Conservation (phyloP, 768 basidiomycete species). For the Amanita fuliginea region DNA sequence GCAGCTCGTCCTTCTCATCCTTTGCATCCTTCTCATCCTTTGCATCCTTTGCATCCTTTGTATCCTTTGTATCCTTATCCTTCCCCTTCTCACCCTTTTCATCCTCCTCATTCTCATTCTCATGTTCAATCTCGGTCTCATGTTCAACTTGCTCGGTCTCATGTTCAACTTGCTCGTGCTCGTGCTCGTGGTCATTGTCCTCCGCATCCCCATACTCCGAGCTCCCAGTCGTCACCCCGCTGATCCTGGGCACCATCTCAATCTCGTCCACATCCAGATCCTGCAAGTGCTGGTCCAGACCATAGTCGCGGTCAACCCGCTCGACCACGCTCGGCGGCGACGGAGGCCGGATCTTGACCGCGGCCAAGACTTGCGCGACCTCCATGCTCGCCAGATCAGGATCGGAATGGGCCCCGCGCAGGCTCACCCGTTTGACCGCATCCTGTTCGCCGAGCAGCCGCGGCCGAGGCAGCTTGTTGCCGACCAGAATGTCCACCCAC, state of each 20-base stretch:
- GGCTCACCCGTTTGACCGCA: constrained; percentile 26
- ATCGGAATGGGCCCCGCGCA: constrained; percentile 26
- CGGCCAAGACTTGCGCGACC: constrained; percentile 60
- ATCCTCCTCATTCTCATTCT: constrained; percentile 13
- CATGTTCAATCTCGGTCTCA: constrained; percentile 3
- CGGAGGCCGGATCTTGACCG: constrained; percentile 28
- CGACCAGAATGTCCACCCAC: constrained; percentile 83
- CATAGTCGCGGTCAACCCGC: constrained; percentile 25
- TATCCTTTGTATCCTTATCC: constrained; percentile 11
- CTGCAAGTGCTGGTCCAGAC: constrained; percentile 22
- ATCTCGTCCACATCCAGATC: constrained; percentile 42
- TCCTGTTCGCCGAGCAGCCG: constrained; percentile 44
- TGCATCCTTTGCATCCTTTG: constrained; percentile 11
- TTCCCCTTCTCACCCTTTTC: no score
- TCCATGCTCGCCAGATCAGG: constrained; percentile 68
- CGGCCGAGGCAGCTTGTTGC: constrained; percentile 33
- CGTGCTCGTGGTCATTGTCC: constrained; percentile 12
- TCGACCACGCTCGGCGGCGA: constrained; percentile 24
- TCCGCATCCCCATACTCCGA: constrained; percentile 5
- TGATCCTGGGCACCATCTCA: constrained; percentile 31
- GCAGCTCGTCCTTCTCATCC: constrained; percentile 16
- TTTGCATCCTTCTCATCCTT: constrained; percentile 15
- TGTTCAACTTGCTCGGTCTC: constrained; percentile 14
- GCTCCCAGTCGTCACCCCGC: constrained; percentile 11
- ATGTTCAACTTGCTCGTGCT: constrained; percentile 12